Evolutionary conservation across 768 basidiomycete genomes (phyloP).

Genomic region (Nevesoporus exiguus): DNA sequence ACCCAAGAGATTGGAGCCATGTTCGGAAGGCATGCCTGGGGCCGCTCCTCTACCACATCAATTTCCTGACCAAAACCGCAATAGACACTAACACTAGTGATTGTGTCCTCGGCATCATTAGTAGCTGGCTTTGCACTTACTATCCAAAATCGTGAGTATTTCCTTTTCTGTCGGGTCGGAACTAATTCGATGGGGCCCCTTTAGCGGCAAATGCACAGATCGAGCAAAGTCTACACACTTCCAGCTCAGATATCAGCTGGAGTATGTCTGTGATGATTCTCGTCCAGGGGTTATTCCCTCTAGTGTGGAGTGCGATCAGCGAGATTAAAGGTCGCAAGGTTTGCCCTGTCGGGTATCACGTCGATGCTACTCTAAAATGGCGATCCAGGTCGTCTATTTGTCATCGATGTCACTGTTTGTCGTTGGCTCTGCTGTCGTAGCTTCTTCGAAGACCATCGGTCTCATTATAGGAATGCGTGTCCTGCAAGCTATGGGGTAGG

Average conservation of each 20-base stretch:
- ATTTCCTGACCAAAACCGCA: not conserved
- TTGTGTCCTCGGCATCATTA: slow-evolving; percentile 30
- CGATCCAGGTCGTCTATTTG: slow-evolving; percentile 50
- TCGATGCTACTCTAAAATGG: not conserved
- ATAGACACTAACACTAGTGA: slow-evolving; percentile 24
- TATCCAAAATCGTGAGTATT: slow-evolving; percentile 26
- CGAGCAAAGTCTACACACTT: slow-evolving; percentile 57
- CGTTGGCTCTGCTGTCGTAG: slow-evolving; percentile 56
- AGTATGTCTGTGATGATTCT: slow-evolving; percentile 70
- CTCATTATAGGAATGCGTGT: slow-evolving; percentile 65
- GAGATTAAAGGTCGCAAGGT: slow-evolving; percentile 78
- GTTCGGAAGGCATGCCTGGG: slow-evolving; percentile 46
- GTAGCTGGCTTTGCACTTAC: slow-evolving; percentile 25
- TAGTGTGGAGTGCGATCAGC: slow-evolving; percentile 68
- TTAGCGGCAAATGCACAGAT: slow-evolving; percentile 71
- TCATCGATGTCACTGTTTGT: slow-evolving; percentile 51
- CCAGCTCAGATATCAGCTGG: slow-evolving; percentile 58
- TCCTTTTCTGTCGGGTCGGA: too few species aligned
- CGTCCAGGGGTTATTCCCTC: slow-evolving; percentile 63
- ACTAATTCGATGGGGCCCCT: too few species aligned
- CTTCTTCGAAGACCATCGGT: slow-evolving; percentile 51
- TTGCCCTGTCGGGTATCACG: not conserved
- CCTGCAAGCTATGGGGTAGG: slow-evolving; percentile 61
- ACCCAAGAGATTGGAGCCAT: slow-evolving; percentile 58
- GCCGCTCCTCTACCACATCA: too few species aligned